Percentiles rank a stretch among this genome's conserved stretches.
Evolutionary conservation across 805 yeast genomes (phyloP).

Genomic region (Metschnikowia dekortorum): DNA sequence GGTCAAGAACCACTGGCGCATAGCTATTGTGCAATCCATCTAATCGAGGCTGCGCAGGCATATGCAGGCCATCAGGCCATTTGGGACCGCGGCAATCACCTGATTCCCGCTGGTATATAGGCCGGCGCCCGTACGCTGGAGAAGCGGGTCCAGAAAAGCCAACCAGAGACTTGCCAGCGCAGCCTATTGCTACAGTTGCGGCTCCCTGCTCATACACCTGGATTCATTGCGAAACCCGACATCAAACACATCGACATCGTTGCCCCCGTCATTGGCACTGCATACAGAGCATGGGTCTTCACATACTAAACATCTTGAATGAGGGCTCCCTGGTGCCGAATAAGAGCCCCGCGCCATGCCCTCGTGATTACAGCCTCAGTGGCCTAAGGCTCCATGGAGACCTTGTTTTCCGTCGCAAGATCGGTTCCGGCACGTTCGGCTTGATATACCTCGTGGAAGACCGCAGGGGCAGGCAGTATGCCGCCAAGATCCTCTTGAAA

Average conservation of each 20-base stretch:
- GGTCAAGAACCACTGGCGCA: background rate
- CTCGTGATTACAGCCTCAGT: background rate
- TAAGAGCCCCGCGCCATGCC: background rate
- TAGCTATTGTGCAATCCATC: background rate
- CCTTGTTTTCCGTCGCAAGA: conserved; percentile 44
- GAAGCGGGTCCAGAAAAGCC: background rate
- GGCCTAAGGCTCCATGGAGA: conserved; percentile 58
- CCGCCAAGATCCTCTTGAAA: conserved; percentile 66
- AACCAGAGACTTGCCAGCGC: background rate
- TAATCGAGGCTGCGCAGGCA: background rate
- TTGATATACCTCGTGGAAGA: conserved; percentile 47
- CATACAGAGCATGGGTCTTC: conserved; percentile 1
- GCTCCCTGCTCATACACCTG: too few species aligned
- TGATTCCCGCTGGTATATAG: conserved; percentile 1
- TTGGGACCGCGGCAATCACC: background rate
- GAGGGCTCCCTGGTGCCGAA: background rate
- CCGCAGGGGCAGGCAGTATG: conserved; percentile 44
- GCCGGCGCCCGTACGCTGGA: background rate
- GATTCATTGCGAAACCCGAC: too few species aligned
- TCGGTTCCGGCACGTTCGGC: conserved; percentile 43
- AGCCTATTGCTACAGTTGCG: too few species aligned
- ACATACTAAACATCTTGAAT: background rate
- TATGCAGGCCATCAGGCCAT: conserved; percentile 1
- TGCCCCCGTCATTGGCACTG: background rate
- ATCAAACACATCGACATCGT: background rate